A percentile compares a stretch with the other conserved stretches of the same genome.
Evolutionary conservation across 306 rosid genomes (phyloP).

Genomic region (Acacia acuminata): DNA sequence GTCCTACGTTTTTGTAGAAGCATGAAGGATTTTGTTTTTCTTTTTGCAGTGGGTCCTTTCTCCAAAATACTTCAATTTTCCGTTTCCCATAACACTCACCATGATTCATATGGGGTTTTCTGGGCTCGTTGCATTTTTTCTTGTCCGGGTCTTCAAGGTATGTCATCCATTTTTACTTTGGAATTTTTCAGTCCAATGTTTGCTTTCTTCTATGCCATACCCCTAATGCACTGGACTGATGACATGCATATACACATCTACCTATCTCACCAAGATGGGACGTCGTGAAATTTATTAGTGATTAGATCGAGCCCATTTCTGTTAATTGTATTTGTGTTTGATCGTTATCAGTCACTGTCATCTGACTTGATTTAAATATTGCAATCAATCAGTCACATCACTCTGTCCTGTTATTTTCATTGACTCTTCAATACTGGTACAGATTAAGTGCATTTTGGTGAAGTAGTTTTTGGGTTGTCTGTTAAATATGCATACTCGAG

Average conservation of each 20-base stretch:
- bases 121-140: slow-evolving; percentile 84
- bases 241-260: slow-evolving; percentile 2
- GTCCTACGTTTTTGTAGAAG: background rate
- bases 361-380: slow-evolving; percentile 3
- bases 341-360: slow-evolving; percentile 8
- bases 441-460: background rate
- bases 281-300: background rate
- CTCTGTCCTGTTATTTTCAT: slow-evolving; percentile 5
- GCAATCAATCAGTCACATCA: background rate
- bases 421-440: background rate
- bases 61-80: slow-evolving; percentile 89
- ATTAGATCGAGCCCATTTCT: background rate
- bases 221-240: background rate
- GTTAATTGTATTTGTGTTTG: slow-evolving; percentile 12
- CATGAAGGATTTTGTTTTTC: slow-evolving; percentile 1
- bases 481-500: background rate
- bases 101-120: slow-evolving; percentile 97
- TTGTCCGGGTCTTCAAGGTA: slow-evolving; percentile 94
- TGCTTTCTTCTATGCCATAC: background rate
- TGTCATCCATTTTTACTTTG: slow-evolving; percentile 4
- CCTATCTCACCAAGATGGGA: background rate
- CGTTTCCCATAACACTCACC: slow-evolving; percentile 89
- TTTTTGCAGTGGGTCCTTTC: slow-evolving; percentile 90
- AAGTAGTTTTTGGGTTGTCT: background rate
- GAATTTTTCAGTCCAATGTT: background rate